phyloP scores from a whole-genome alignment of 139 green algal genomes.

The Auxenochlorella pyrenoidosa region DNA sequence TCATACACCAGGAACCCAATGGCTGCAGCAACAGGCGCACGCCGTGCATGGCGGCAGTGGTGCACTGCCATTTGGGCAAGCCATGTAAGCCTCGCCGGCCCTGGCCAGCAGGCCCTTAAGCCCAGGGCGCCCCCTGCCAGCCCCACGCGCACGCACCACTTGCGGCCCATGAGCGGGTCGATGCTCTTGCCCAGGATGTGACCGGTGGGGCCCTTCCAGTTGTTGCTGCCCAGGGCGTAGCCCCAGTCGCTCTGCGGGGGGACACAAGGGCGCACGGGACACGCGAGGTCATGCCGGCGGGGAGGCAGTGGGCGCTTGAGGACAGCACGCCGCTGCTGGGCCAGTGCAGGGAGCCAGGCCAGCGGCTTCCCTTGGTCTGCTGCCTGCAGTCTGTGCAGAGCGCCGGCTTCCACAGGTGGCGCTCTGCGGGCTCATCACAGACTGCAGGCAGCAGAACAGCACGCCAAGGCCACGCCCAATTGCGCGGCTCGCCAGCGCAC shows the following conservation, averaged over 20 bases:
- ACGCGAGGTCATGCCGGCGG: too few species aligned
- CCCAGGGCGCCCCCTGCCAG: background rate
- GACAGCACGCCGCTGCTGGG: too few species aligned
- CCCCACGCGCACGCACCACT: conserved; percentile 17
- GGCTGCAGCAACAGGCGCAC: background rate
- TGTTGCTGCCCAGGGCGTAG: conserved; percentile 80
- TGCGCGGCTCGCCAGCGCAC: background rate
- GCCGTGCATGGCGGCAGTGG: background rate
- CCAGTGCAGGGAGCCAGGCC: too few species aligned
- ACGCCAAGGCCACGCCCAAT: background rate
- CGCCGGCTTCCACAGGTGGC: too few species aligned
- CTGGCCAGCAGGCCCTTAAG: background rate
- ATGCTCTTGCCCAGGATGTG: conserved; percentile 63
- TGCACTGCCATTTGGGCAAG: too few species aligned
- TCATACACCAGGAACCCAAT: too few species aligned
- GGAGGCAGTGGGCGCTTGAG: background rate
- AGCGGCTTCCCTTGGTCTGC: too few species aligned
- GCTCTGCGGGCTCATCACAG: too few species aligned
- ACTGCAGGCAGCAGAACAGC: background rate
- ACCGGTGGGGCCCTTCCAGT: conserved; percentile 92
- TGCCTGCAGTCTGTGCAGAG: too few species aligned
- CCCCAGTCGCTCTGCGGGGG: conserved; percentile 93
- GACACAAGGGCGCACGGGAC: background rate
- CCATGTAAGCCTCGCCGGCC: background rate
- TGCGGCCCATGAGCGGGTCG: conserved; percentile 52